Conservation (phyloP, 345 rosid genomes). For the Murraya paniculata region DNA sequence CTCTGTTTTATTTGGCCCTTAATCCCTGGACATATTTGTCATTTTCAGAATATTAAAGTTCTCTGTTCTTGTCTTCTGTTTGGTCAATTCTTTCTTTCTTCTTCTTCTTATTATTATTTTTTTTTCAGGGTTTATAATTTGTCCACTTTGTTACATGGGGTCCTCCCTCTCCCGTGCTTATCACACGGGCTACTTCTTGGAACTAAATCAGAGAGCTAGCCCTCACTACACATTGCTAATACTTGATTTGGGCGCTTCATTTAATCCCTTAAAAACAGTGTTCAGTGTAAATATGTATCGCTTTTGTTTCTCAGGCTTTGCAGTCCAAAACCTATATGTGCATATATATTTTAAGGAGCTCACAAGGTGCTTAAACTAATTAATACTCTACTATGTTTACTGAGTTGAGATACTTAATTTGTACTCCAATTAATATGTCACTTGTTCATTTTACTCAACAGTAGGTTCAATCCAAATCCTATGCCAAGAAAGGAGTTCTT, state of each 20-base stretch:
- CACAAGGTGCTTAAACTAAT: too few species aligned
- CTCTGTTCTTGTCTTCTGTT: constrained; percentile 26
- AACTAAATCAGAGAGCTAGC: neutral
- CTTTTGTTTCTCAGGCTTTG: neutral
- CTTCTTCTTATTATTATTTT: neutral
- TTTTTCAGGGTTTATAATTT: neutral
- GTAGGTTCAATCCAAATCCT: neutral
- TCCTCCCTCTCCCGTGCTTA: neutral
- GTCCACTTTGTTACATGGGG: neutral
- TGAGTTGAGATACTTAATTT: too few species aligned
- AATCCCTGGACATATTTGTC: constrained; percentile 32
- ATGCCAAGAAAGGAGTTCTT: neutral
- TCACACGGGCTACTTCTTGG: neutral
- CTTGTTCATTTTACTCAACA: neutral
- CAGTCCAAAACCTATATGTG: neutral
- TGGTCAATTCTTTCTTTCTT: constrained; percentile 23
- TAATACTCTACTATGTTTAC: too few species aligned
- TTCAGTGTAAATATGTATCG: neutral
- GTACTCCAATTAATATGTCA: too few species aligned
- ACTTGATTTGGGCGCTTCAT: neutral
- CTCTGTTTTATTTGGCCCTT: constrained; percentile 18
- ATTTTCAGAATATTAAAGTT: constrained; percentile 19
- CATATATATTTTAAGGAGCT: too few species aligned
- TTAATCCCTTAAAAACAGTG: neutral
- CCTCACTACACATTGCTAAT: neutral